Percentiles rank a stretch among this genome's conserved stretches.
Conservation (phyloP, 257 asterid genomes). For the Solanum arcanum region DNA sequence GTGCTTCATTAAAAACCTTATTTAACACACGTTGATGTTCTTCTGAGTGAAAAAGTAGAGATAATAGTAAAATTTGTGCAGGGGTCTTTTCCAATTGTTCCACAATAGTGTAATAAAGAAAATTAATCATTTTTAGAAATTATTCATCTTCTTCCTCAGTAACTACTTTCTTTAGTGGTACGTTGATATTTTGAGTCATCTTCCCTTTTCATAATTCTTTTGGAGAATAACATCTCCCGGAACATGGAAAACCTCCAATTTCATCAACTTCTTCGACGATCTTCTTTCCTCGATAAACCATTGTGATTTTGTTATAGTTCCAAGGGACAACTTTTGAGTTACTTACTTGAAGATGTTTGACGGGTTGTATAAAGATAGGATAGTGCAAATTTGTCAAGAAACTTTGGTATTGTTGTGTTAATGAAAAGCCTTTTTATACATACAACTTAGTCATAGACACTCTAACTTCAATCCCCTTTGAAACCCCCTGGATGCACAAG, state of each 20-base stretch:
- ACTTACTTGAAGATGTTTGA: rapidly evolving
- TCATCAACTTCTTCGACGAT: not conserved
- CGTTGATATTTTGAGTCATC: not conserved
- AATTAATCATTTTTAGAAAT: not conserved
- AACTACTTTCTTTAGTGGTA: not conserved
- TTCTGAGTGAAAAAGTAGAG: too few relatives aligned
- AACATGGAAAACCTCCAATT: not conserved
- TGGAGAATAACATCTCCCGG: not conserved
- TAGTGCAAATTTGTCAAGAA: not conserved
- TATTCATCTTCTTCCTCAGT: too few relatives aligned
- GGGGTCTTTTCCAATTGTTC: not conserved
- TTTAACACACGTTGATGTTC: too few relatives aligned
- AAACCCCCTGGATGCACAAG: not conserved
- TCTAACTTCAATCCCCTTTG: rapidly evolving
- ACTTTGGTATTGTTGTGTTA: not conserved
- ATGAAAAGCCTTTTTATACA: not conserved
- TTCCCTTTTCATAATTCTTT: not conserved
- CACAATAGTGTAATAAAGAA: not conserved
- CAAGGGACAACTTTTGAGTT: not conserved
- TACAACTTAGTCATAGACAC: not conserved
- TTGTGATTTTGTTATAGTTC: not conserved
- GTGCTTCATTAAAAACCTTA: too few relatives aligned
- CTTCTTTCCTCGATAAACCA: not conserved
- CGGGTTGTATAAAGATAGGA: not conserved
- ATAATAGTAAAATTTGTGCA: not conserved